A percentile compares a stretch with the other conserved stretches of the same genome.
Conservation (phyloP, 306 rosid species). For the Urtica urens region DNA sequence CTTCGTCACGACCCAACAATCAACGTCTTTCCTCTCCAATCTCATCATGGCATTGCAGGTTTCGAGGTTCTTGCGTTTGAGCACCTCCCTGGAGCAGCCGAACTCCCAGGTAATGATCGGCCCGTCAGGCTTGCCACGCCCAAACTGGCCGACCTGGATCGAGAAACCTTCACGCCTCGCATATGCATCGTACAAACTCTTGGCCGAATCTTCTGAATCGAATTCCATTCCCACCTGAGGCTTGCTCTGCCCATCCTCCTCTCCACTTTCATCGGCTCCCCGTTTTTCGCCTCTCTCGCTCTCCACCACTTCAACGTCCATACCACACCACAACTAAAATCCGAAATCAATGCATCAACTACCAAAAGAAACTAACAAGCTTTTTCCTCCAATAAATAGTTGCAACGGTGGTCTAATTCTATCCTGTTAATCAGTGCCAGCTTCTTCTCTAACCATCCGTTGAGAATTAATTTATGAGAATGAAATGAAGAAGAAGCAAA, state of each 20-base stretch:
- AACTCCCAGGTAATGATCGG: constrained; percentile 68
- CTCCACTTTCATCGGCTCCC: constrained; percentile 18
- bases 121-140: constrained; percentile 56
- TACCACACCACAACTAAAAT: no score
- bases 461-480: no score
- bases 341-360: no score
- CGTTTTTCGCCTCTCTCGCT: constrained; percentile 25
- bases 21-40: constrained; percentile 46
- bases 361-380: no score
- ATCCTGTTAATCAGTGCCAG: no score
- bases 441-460: no score
- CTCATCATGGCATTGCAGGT: constrained; percentile 73
- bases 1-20: constrained; percentile 46
- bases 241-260: constrained; percentile 30
- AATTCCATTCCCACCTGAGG: constrained; percentile 62
- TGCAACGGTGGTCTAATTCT: no score
- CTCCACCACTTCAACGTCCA: constrained; percentile 36
- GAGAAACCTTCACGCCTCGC: constrained; percentile 46
- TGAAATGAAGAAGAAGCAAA: no score
- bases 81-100: constrained; percentile 59
- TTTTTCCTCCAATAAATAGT: no score
- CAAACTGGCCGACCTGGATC: constrained; percentile 59
- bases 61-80: constrained; percentile 51
- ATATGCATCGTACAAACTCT: constrained; percentile 49
- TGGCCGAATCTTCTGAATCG: constrained; percentile 59